These are phyloP conservation scores for Tolypocladium inflatum DNA, from an alignment of 2,329 filamentous ascomycete species.

Conservation along the genomic window DNA sequence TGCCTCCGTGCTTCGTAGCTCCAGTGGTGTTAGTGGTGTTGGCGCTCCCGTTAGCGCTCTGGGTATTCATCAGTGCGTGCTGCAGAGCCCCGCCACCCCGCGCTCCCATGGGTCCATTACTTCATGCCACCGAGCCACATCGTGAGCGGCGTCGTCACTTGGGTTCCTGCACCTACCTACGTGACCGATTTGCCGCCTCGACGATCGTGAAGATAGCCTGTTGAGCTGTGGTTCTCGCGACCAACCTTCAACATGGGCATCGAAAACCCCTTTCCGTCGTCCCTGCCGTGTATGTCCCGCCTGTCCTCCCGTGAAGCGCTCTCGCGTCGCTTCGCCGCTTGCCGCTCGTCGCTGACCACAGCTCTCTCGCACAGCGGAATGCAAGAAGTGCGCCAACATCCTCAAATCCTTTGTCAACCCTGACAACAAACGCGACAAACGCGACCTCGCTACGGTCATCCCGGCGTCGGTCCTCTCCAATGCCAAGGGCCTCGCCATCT, in stretches of 20 bases:
- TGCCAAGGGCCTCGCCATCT: constrained; percentile 83
- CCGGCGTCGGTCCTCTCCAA: constrained; percentile 81
- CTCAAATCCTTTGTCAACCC: constrained; percentile 92
- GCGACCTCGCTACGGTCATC: constrained; percentile 91
- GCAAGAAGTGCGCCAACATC: constrained; percentile 94
- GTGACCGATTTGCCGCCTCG: not conserved
- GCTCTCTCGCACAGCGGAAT: constrained; percentile 60
- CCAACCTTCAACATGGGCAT: constrained; percentile 40
- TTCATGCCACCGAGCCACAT: not conserved
- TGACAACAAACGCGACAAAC: constrained; percentile 49
- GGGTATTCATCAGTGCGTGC: not conserved
- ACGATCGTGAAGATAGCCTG: not conserved
- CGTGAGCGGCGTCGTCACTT: not conserved
- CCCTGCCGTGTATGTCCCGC: constrained; percentile 54
- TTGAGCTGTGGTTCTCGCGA: not conserved
- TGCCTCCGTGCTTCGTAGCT: not conserved
- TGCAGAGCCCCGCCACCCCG: not conserved
- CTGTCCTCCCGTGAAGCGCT: not conserved
- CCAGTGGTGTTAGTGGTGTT: not conserved
- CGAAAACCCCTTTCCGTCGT: constrained; percentile 58
- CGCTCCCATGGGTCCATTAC: not conserved
- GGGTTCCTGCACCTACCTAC: not conserved
- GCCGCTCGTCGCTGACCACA: not conserved
- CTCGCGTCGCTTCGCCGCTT: not conserved
- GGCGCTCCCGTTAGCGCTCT: not conserved